Percentiles rank a stretch among this genome's conserved stretches.
Evolutionary conservation across 2,329 filamentous ascomycete genomes (phyloP).

Genomic region (Cladosporium austrohemisphaericum): DNA sequence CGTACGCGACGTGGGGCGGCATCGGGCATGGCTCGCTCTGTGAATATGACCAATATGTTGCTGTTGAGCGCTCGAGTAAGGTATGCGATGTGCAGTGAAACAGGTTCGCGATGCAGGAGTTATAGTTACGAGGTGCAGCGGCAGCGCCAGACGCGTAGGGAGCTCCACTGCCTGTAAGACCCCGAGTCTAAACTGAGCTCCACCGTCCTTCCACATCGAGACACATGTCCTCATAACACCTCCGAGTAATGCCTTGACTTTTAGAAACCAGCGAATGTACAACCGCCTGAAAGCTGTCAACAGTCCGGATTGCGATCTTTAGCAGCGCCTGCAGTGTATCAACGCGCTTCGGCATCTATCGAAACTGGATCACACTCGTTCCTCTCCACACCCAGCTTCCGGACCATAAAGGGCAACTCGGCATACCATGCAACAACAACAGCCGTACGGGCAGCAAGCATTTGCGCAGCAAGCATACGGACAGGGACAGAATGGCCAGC

Average conservation of each 20-base stretch:
- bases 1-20: too few relatives aligned
- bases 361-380: slow-evolving; percentile 37
- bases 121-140: too few relatives aligned
- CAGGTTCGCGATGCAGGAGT: too few relatives aligned
- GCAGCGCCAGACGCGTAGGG: too few relatives aligned
- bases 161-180: too few relatives aligned
- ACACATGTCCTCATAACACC: slow-evolving; percentile 22
- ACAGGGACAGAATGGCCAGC: slow-evolving; percentile 22
- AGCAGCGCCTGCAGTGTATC: slow-evolving; percentile 45
- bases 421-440: slow-evolving; percentile 15
- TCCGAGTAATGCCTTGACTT: slow-evolving; percentile 26
- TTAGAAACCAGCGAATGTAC: slow-evolving; percentile 25
- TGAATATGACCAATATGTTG: too few relatives aligned
- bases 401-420: slow-evolving; percentile 24
- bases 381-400: slow-evolving; percentile 35
- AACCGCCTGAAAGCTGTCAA: slow-evolving; percentile 21
- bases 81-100: too few relatives aligned
- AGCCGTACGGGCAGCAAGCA: slow-evolving; percentile 17
- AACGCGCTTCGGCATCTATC: slow-evolving; percentile 38
- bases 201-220: not conserved
- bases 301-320: slow-evolving; percentile 34
- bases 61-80: too few relatives aligned
- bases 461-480: slow-evolving; percentile 20
- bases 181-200: too few relatives aligned
- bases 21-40: too few relatives aligned